Conservation (phyloP, 441 rosid genomes). For the Mallotus japonicus region DNA sequence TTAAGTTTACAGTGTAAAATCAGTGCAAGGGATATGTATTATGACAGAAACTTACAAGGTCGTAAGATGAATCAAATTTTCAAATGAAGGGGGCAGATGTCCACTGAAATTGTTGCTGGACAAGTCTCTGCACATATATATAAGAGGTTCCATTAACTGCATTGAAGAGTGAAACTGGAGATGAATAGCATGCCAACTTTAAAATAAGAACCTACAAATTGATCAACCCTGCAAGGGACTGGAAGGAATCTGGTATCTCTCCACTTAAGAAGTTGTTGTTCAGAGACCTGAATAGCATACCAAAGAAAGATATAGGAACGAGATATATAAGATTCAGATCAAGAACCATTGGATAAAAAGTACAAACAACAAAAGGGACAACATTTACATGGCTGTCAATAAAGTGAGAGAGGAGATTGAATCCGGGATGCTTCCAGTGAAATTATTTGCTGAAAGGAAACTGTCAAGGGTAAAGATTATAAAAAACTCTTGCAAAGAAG, state of each 20-base stretch:
- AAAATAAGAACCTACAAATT: slow-evolving; percentile 60
- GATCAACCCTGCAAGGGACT: slow-evolving; percentile 56
- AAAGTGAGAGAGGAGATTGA: slow-evolving; percentile 55
- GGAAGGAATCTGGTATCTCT: slow-evolving; percentile 81
- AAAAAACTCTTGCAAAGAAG: slow-evolving; percentile 31
- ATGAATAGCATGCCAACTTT: slow-evolving; percentile 6
- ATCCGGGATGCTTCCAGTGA: slow-evolving; percentile 88
- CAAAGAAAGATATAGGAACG: slow-evolving; percentile 8
- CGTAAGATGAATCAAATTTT: slow-evolving; percentile 52
- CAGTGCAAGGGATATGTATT: not conserved
- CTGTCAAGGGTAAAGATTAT: slow-evolving; percentile 55
- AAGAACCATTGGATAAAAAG: slow-evolving; percentile 9
- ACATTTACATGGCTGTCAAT: slow-evolving; percentile 63
- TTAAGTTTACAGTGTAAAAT: slow-evolving; percentile 9
- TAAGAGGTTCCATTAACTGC: slow-evolving; percentile 27
- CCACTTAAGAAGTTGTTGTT: slow-evolving; percentile 73
- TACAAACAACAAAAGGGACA: not conserved
- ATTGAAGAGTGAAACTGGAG: slow-evolving; percentile 11
- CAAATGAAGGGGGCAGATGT: slow-evolving; percentile 68
- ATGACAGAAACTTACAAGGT: slow-evolving; percentile 58
- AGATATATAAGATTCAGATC: slow-evolving; percentile 5
- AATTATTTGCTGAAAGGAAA: slow-evolving; percentile 81
- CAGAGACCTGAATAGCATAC: slow-evolving; percentile 60
- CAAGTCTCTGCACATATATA: slow-evolving; percentile 57
- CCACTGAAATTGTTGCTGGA: slow-evolving; percentile 82